These are phyloP conservation scores for Macrotyloma uniflorum DNA, from an alignment of 306 rosid species.

Conservation along the genomic window DNA sequence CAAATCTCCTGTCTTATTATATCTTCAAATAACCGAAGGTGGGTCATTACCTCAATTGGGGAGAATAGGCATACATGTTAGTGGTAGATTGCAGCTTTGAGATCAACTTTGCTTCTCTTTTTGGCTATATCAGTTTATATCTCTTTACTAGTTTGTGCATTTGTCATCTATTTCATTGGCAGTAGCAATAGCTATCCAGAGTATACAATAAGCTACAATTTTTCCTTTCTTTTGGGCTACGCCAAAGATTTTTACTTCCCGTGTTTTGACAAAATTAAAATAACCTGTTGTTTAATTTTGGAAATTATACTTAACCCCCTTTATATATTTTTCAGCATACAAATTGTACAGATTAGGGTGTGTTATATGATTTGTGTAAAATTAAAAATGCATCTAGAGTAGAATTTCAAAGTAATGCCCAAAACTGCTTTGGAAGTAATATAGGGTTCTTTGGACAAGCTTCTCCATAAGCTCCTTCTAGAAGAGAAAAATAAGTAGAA, in stretches of 20 bases:
- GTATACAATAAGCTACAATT: background rate
- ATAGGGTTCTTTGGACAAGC: no score
- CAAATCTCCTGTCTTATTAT: slow-evolving; percentile 6
- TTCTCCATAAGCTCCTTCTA: no score
- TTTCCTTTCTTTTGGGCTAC: background rate
- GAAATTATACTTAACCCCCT: background rate
- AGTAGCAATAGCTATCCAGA: background rate
- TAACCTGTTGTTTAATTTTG: background rate
- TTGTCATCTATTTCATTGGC: background rate
- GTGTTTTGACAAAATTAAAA: background rate
- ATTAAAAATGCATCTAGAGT: background rate
- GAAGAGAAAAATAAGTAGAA: no score
- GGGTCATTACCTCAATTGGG: background rate
- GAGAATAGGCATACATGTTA: background rate
- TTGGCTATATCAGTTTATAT: background rate
- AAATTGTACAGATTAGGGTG: background rate
- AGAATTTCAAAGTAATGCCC: background rate
- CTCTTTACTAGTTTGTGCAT: background rate
- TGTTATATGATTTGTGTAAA: background rate
- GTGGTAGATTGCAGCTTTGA: background rate
- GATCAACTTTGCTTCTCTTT: background rate
- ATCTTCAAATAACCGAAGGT: background rate
- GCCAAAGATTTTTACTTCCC: background rate
- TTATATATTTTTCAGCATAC: background rate
- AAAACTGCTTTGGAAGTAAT: background rate